Percentiles rank a stretch among this genome's conserved stretches.
Conservation (phyloP, 2,329 filamentous ascomycete species). For the Graphilbum sp. region DNA sequence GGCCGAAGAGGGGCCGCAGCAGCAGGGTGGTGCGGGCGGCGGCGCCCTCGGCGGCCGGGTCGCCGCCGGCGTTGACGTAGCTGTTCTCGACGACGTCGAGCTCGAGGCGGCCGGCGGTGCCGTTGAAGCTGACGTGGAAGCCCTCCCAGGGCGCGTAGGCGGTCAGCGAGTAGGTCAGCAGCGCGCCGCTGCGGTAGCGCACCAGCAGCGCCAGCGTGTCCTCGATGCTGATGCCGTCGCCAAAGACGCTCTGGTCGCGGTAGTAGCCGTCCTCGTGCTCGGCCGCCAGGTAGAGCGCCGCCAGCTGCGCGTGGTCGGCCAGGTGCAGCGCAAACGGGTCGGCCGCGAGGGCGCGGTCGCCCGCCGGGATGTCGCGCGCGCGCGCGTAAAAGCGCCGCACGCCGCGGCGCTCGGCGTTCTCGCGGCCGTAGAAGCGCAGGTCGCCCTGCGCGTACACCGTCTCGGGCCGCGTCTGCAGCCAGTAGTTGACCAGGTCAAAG, state of each 20-base stretch:
- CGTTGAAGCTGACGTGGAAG: constrained; percentile 24
- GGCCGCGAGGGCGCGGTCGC: constrained; percentile 21
- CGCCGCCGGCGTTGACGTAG: constrained; percentile 25
- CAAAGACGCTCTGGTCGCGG: constrained; percentile 29
- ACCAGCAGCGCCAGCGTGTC: constrained; percentile 31
- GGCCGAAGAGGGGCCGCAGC: constrained; percentile 37
- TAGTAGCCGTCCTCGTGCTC: constrained; percentile 32
- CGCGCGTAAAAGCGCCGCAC: constrained; percentile 20
- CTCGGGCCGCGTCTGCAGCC: constrained; percentile 25
- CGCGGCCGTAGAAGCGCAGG: constrained; percentile 30
- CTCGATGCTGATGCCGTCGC: constrained; percentile 32
- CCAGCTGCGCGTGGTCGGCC: constrained; percentile 22
- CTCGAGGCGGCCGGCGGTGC: constrained; percentile 27
- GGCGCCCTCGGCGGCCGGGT: constrained; percentile 16
- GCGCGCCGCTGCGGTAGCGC: constrained; percentile 23
- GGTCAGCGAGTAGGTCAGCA: constrained; percentile 26
- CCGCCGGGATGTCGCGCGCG: constrained; percentile 22
- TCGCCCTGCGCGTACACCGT: constrained; percentile 29
- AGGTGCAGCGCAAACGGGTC: constrained; percentile 30
- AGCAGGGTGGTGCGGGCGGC: constrained; percentile 23
- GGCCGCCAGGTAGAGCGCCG: constrained; percentile 27
- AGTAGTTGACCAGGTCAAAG: constrained; percentile 35
- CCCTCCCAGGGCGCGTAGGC: constrained; percentile 32
- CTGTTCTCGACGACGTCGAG: constrained; percentile 28
- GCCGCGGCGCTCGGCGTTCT: constrained; percentile 29